Percentiles rank a stretch among this genome's conserved stretches.
phyloP scores from a whole-genome alignment of 2,329 filamentous ascomycete species.

The Colletotrichum tropicale region DNA sequence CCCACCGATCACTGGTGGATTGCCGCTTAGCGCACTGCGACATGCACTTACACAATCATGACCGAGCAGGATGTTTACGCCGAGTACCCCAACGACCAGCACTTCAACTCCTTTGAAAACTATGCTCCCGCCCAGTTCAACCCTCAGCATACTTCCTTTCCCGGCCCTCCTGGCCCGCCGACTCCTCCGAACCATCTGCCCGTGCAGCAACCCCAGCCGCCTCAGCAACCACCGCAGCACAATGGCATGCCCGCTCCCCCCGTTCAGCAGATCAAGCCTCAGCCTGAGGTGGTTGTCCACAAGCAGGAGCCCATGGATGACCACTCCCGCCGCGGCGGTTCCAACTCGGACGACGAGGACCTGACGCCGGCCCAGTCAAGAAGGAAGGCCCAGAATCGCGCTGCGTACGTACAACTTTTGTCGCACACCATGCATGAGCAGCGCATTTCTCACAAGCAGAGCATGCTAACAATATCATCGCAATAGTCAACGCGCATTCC shows the following conservation, averaged over 20 bases:
- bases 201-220: slow-evolving; percentile 13
- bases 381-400: slow-evolving; percentile 66
- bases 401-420: slow-evolving; percentile 54
- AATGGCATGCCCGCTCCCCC: slow-evolving; percentile 28
- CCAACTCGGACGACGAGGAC: slow-evolving; percentile 61
- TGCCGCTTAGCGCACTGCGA: slow-evolving; percentile 32
- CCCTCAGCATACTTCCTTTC: slow-evolving; percentile 35
- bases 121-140: slow-evolving; percentile 32
- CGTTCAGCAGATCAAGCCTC: slow-evolving; percentile 24
- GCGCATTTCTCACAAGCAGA: neutral
- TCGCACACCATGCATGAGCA: neutral
- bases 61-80: slow-evolving; percentile 54
- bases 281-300: slow-evolving; percentile 12
- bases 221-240: slow-evolving; percentile 25
- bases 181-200: slow-evolving; percentile 36
- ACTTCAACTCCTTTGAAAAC: slow-evolving; percentile 53
- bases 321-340: slow-evolving; percentile 39
- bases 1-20: slow-evolving; percentile 28
- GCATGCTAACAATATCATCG: neutral
- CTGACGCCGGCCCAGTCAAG: slow-evolving; percentile 62
- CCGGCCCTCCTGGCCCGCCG: slow-evolving; percentile 58
- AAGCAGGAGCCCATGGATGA: slow-evolving; percentile 46
- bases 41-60: slow-evolving; percentile 34
- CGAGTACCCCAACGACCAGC: slow-evolving; percentile 49
- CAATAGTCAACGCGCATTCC: slow-evolving; percentile 87